Evolutionary conservation across 192 early-diverging fungal species (phyloP).

Genomic region (Linnemannia hyalina): DNA sequence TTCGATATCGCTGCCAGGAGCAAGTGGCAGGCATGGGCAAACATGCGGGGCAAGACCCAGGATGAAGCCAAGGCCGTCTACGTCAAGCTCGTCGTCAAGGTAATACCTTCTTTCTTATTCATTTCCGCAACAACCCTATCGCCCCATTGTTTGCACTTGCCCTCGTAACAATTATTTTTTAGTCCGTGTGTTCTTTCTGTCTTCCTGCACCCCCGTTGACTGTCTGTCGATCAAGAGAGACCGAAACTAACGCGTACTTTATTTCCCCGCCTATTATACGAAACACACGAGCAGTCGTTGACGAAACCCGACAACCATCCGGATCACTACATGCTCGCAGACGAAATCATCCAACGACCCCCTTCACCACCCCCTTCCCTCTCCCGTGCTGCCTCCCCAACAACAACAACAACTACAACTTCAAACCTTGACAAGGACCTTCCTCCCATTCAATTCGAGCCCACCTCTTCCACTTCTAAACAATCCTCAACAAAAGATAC

Average conservation of each 20-base stretch:
- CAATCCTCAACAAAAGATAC: neutral
- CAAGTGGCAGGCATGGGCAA: conserved; percentile 58
- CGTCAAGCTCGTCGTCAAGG: conserved; percentile 46
- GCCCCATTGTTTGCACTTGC: neutral
- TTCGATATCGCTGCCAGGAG: conserved; percentile 49
- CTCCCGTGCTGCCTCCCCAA: conserved; percentile 2
- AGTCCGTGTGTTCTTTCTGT: neutral
- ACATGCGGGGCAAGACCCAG: conserved; percentile 43
- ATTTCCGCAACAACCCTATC: conserved; percentile 10
- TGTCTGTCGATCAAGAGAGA: neutral
- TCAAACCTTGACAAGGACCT: conserved; percentile 30
- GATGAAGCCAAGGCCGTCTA: conserved; percentile 33
- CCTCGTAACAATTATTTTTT: neutral
- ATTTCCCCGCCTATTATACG: neutral
- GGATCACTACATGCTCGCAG: conserved; percentile 28
- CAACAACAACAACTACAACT: conserved; percentile 1
- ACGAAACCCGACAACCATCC: conserved; percentile 44
- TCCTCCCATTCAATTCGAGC: conserved; percentile 18
- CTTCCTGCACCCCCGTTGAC: neutral
- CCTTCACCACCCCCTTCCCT: conserved; percentile 19
- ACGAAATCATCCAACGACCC: conserved; percentile 48
- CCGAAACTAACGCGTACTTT: neutral
- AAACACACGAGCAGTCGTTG: conserved; percentile 18
- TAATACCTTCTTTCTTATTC: neutral
- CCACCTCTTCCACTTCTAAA: neutral